Evolutionary conservation across 1,284 basidiomycete genomes (phyloP), one percentile per base, ranked within the genome.

Genomic region (Fomitopsis palustris): DNA sequence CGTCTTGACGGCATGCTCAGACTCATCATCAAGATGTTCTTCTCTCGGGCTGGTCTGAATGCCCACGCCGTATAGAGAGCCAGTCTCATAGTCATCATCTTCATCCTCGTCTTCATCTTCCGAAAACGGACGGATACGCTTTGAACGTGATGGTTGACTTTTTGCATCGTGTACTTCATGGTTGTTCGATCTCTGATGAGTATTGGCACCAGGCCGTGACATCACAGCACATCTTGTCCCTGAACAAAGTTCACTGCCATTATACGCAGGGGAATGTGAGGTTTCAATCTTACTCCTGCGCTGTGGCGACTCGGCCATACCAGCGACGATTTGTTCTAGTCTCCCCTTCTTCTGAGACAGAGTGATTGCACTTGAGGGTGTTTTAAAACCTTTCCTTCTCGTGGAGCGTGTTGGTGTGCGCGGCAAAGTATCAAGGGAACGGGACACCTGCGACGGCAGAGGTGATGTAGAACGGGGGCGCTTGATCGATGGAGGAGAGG

Each of bases 21-120:
- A 33, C 31, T 25, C 16, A 17, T 29, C 16, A 21, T 25, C 31
- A 56, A 33, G n/a, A 16, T 27, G 45, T 3, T 33, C 5, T 7
- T 2, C 4, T 8, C 43, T 19, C 37, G 23, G 43, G 23, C 55
- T 56, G 19, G 57, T 55, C 53, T 59, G 57, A 10, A 59, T 51
- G 23, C 60, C 65, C n/a, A 57, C 60, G 19, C 62, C 59, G 38
- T 58, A 61, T 19, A 63, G 56, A 29, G 60, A 51, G 17, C 41
- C n/a, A 25, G 43, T 45, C 21, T 53, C 39, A n/a, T 38, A 38
- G 12, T 12, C 17, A 9, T 33, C 49, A 17, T 33, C 31, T 35
- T 37, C 49, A 8, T 12, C 55, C n/a, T 33, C 12, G 31, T 43
- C 54, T 21, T 41, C 47, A n/a, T n/a, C n/a, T n/a, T n/a, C n/a